These are phyloP conservation scores for Solanum pennellii DNA, from an alignment of 257 asterid genomes.

Conservation along the genomic window DNA sequence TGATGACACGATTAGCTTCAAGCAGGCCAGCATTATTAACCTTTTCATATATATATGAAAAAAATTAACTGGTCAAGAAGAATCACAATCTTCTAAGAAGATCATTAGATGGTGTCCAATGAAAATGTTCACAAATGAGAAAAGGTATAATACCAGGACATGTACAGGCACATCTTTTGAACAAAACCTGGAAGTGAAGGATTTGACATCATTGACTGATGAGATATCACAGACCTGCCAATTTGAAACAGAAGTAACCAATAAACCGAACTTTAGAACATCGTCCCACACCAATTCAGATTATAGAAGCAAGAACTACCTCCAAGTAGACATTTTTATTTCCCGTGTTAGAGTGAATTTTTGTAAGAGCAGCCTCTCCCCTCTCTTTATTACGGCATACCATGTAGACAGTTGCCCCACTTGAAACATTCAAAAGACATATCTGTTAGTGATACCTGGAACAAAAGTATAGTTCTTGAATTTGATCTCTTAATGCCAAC, in stretches of 20 bases:
- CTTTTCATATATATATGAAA: slow-evolving; percentile 14
- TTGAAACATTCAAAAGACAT: slow-evolving; percentile 8
- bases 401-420: slow-evolving; percentile 82
- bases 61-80: not conserved
- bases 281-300: not conserved
- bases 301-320: slow-evolving; percentile 19
- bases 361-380: slow-evolving; percentile 77
- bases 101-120: not conserved
- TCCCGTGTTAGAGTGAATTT: slow-evolving; percentile 59
- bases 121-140: not conserved
- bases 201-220: slow-evolving; percentile 52
- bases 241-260: not conserved
- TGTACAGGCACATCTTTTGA: slow-evolving; percentile 61
- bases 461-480: not conserved
- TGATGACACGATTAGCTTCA: slow-evolving; percentile 42
- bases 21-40: slow-evolving; percentile 91
- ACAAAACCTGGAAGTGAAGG: slow-evolving; percentile 62
- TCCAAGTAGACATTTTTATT: slow-evolving; percentile 69
- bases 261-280: not conserved
- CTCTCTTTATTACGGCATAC: slow-evolving; percentile 83
- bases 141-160: slow-evolving; percentile 47
- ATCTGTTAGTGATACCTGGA: not conserved
- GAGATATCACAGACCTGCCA: slow-evolving; percentile 78
- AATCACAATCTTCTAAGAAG: not conserved
- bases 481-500: not conserved